Percentiles rank a stretch among this genome's conserved stretches.
These are phyloP conservation scores for Tylopilus sp. DNA, from an alignment of 1,284 basidiomycete genomes.

Conservation along the genomic window DNA sequence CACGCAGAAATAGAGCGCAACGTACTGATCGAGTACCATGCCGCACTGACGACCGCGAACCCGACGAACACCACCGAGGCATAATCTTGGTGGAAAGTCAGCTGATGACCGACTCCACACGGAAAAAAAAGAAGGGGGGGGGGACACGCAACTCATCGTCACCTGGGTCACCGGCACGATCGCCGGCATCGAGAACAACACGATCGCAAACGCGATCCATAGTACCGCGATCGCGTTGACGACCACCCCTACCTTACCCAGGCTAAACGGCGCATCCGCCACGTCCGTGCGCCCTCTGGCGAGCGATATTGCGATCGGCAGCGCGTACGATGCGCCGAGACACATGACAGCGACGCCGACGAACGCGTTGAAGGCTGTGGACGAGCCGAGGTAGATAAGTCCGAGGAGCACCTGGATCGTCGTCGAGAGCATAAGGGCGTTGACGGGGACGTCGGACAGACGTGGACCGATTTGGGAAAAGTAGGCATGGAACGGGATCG, in stretches of 20 bases:
- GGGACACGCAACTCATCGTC: conserved; percentile 44
- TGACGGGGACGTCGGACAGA: conserved; percentile 46
- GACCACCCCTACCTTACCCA: conserved; percentile 40
- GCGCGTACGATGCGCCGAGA: conserved; percentile 48
- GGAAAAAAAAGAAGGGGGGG: too few species aligned
- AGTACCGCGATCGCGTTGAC: conserved; percentile 45
- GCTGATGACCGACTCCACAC: background rate
- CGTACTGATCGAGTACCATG: conserved; percentile 58
- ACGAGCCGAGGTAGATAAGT: conserved; percentile 51
- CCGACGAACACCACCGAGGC: conserved; percentile 61
- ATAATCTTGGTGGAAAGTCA: conserved; percentile 40
- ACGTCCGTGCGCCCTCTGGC: conserved; percentile 38
- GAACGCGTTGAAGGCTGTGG: conserved; percentile 55
- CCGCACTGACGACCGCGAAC: conserved; percentile 48
- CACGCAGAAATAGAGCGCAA: too few species aligned
- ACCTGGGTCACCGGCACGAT: conserved; percentile 44
- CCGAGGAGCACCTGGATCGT: conserved; percentile 52
- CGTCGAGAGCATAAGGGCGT: conserved; percentile 58
- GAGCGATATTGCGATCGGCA: conserved; percentile 49
- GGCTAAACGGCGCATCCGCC: conserved; percentile 41
- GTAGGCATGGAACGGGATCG: conserved; percentile 53
- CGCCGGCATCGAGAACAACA: conserved; percentile 59
- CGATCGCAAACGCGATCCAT: conserved; percentile 50
- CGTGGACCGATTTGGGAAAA: conserved; percentile 48
- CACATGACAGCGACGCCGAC: conserved; percentile 55